These are phyloP conservation scores for Acmispon strigosus DNA, from an alignment of 306 rosid genomes.

Conservation along the genomic window DNA sequence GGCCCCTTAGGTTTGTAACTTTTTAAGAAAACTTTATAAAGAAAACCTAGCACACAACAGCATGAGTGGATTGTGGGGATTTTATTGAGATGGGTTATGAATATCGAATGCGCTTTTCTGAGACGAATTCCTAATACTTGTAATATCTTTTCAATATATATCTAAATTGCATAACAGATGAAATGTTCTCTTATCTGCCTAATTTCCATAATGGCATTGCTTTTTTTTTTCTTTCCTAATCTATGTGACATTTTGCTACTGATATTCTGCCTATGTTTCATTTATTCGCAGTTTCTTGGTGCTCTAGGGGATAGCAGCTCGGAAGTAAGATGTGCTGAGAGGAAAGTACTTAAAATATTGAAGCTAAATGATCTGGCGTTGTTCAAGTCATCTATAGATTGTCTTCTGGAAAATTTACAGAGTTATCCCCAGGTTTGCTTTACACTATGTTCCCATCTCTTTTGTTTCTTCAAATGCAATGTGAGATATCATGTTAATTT, in stretches of 20 bases:
- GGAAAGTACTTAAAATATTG: conserved; percentile 55
- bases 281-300: conserved; percentile 69
- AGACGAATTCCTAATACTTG: no score
- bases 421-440: conserved; percentile 55
- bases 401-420: conserved; percentile 55
- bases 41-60: background rate
- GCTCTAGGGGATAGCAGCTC: conserved; percentile 42
- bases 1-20: background rate
- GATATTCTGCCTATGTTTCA: background rate
- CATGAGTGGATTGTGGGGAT: background rate
- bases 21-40: background rate
- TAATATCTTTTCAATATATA: no score
- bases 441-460: background rate
- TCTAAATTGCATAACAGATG: background rate
- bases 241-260: background rate
- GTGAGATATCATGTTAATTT: conserved; percentile 4
- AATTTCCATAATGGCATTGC: background rate
- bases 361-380: conserved; percentile 45
- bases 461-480: background rate
- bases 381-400: conserved; percentile 51
- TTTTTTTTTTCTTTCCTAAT: background rate
- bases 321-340: conserved; percentile 46
- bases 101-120: background rate
- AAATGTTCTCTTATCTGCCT: background rate
- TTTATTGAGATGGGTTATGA: background rate